Evolutionary conservation across 139 green algal genomes (phyloP).

Genomic region (Tetraselmis chui): DNA sequence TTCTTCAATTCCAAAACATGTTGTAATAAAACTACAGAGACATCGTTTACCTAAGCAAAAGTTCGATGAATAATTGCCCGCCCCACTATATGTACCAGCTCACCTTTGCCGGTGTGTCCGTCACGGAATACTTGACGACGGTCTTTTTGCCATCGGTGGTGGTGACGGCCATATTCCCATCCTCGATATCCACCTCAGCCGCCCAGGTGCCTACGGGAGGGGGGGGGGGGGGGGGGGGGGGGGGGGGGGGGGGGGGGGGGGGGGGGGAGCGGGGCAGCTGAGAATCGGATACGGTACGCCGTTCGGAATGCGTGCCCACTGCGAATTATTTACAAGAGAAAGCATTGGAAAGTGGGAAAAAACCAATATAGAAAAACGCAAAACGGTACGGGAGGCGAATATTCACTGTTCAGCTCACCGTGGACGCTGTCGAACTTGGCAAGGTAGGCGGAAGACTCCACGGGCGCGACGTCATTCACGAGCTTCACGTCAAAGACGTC

Average conservation of each 20-base stretch:
- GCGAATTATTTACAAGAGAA: neutral
- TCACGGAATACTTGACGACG: neutral
- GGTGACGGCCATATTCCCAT: neutral
- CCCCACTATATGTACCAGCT: neutral
- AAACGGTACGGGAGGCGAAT: neutral
- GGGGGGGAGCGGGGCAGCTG: too few species aligned
- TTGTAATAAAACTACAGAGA: neutral
- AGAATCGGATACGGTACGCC: neutral
- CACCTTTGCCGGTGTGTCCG: neutral
- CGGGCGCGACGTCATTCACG: constrained; percentile 63
- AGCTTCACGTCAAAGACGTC: constrained; percentile 61
- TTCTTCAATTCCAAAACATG: neutral
- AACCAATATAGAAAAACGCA: neutral
- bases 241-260: too few species aligned
- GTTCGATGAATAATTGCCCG: too few species aligned
- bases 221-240: too few species aligned
- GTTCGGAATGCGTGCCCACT: neutral
- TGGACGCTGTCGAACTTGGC: constrained; percentile 76
- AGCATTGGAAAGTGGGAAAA: neutral
- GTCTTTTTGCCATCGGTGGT: neutral
- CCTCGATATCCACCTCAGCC: neutral
- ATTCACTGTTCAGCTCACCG: too few species aligned
- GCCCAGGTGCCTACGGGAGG: neutral
- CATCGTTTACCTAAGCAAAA: too few species aligned
- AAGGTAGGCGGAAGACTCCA: constrained; percentile 68